Evolutionary conservation across 352 stramenopile species (phyloP), one percentile per base, ranked within the genome.

Genomic region (Globisporangium megalacanthum): DNA sequence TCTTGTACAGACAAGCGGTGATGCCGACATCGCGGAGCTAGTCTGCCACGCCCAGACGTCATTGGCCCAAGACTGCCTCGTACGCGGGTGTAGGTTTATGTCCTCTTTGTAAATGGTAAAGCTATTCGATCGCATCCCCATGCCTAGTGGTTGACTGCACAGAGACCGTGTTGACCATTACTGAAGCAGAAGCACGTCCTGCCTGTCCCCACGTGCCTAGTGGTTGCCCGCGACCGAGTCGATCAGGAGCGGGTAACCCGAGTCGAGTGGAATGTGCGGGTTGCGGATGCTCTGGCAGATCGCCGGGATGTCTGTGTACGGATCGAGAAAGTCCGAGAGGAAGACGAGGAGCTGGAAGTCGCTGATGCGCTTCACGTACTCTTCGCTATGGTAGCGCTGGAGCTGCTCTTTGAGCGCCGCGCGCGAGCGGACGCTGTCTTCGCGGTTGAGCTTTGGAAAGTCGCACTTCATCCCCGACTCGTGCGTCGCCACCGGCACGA

Each of bases 321-420:
- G 49, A 62, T 98, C 92, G 31, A 99, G 73, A 68, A 97, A 98
- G 56, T 98, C 79, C 42, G 82, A 76, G 44, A 99, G 68, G 62
- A 98, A 99, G 22, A 99, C 67, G 11, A 99, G 73, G 45, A 99
- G 70, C 54, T 98, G 91, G 75, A 99, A 99, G 66, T 99, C 96
- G 54, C 78, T 87, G 64, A 99, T 83, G 58, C 96, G 78, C 74
- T 98, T 95, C 15, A 94, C 65, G 68, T 82, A 95, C 25, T 65
- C 56, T 49, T 89, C 68, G 54, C 61, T 54, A 39, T 70, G 68
- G 64, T 88, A 80, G 56, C 76, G 78, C 44, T 83, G 76, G 22
- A 99, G 75, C 73, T 98, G 92, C 53, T 76, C 46, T 71, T 98
- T 98, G 60, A 99, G 86, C 62, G 96, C 95, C 33, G 88, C 72